These are phyloP conservation scores for Sicyos baderoa DNA, from an alignment of 306 rosid species.

Conservation along the genomic window DNA sequence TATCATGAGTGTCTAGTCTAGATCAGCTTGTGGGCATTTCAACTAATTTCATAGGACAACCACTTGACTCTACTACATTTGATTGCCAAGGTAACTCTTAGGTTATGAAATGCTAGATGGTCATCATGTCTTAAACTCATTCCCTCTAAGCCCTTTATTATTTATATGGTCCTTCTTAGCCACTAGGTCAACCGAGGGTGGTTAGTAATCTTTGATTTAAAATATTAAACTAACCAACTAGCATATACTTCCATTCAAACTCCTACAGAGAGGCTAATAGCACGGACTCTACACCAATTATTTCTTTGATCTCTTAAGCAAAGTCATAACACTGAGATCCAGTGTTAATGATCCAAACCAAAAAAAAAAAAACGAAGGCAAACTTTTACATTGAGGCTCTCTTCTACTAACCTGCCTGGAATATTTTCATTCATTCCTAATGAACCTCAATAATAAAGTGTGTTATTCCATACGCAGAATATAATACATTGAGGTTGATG, in stretches of 20 bases:
- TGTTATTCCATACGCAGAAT: slow-evolving; percentile 25
- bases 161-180: too few relatives aligned
- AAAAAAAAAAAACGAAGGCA: neutral
- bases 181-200: too few relatives aligned
- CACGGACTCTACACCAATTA: neutral
- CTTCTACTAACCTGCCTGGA: neutral
- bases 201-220: neutral
- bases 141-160: too few relatives aligned
- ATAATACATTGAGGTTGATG: slow-evolving; percentile 21
- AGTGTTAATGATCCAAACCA: neutral
- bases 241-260: neutral
- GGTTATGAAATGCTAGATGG: too few relatives aligned
- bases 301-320: neutral
- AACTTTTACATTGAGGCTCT: neutral
- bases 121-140: too few relatives aligned
- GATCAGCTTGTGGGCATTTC: too few relatives aligned
- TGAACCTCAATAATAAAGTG: too few relatives aligned
- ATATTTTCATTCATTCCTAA: neutral
- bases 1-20: too few relatives aligned
- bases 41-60: too few relatives aligned
- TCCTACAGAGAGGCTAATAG: neutral
- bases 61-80: too few relatives aligned
- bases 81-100: too few relatives aligned
- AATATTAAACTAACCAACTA: neutral
- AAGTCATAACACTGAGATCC: neutral